Evolutionary conservation across 1,139 yeast species (phyloP).

Genomic region (Lodderomyces metapsilosis): DNA sequence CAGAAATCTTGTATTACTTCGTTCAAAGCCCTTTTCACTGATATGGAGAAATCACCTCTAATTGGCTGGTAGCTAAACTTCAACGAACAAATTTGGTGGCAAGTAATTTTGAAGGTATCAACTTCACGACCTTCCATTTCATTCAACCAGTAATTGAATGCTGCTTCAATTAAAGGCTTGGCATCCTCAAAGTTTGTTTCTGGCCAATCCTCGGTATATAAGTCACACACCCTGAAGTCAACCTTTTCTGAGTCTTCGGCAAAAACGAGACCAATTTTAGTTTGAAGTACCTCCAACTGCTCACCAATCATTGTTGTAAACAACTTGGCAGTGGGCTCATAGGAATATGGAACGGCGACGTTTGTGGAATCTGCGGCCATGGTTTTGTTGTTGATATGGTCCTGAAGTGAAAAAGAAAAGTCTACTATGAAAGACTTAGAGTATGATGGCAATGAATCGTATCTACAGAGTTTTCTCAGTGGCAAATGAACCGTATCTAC

Average conservation of each 20-base stretch:
- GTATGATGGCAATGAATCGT: background rate
- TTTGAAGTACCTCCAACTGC: background rate
- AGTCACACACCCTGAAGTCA: background rate
- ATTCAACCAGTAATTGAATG: background rate
- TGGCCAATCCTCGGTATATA: background rate
- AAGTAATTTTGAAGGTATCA: background rate
- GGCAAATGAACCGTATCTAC: too few relatives aligned
- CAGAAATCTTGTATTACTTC: background rate
- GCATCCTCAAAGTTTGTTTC: background rate
- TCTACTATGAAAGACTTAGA: background rate
- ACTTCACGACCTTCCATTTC: background rate
- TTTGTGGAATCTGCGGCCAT: background rate
- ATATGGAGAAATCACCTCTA: background rate
- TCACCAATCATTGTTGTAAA: background rate
- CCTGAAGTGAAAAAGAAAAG: background rate
- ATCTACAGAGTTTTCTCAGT: too few relatives aligned
- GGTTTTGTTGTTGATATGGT: background rate
- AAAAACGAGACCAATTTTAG: background rate
- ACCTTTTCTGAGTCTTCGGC: background rate
- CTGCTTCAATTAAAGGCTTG: background rate
- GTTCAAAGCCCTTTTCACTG: background rate
- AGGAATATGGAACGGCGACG: background rate
- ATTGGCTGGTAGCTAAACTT: background rate
- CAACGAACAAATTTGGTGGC: background rate
- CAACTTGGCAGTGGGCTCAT: background rate